Base-by-base conservation (phyloP, 2,329 filamentous ascomycete species). In the Ophiostoma fasciatum region DNA sequence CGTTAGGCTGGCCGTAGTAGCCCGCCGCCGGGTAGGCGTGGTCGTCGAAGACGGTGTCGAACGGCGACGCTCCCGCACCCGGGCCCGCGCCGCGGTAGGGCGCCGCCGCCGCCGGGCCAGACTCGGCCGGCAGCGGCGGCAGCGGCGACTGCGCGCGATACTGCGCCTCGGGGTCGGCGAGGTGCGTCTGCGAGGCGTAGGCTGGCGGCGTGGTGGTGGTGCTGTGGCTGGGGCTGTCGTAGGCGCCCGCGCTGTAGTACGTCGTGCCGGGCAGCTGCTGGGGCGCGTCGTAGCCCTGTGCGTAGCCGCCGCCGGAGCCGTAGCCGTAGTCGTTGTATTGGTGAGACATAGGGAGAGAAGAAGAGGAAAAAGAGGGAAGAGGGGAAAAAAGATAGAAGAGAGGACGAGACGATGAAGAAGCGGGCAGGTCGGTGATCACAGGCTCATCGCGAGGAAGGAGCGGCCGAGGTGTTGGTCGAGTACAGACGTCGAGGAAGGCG, bases 41-140 rank as follows among this genome's bases (percentile, higher is more conserved):
- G 52, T 81, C 76, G 54, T 79, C 74, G 52, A 80, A 80, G 38
- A 75, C 71, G 32, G 68, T 70, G 37, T 74, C 70, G 51, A 79
- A 78, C 9, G 76, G 74, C 15, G 49, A 51, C 14, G 39, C n/a
- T n/a, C n/a, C n/a, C n/a, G n/a, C n/a, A n/a, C n/a, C n/a, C n/a
- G n/a, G n/a, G n/a, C n/a, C n/a, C n/a, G n/a, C n/a, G n/a, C n/a
- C n/a, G n/a, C n/a, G n/a, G 27, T 9, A 38, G 40, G 17, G 43
- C 39, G 32, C 41, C 37, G 20, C 34, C 41, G 45, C n/a, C 27
- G 33, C 19, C 39, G 39, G 27, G 35, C 21, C 23, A 43, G 48
- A 14, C 31, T 14, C 20, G 35, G 14, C 36, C 35, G 9, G 49
- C 46, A 19, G 46, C 42, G 40, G n/a, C 18, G 10, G 17, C 21